These are phyloP conservation scores for Clavulina sp. DNA, from an alignment of 768 basidiomycete species.

Conservation along the genomic window DNA sequence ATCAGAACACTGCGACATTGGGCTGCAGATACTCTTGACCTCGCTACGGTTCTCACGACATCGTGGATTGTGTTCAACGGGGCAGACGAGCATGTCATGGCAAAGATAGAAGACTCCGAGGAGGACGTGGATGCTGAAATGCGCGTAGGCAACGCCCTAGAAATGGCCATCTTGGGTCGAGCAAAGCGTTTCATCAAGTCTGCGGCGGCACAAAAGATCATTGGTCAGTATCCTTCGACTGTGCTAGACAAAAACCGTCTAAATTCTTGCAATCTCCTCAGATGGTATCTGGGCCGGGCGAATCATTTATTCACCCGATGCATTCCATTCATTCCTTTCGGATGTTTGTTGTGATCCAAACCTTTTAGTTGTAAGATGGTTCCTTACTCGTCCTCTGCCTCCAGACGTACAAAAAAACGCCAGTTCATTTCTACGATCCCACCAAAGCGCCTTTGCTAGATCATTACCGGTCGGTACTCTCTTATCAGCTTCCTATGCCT, in stretches of 20 bases:
- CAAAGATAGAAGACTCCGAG: constrained; percentile 37
- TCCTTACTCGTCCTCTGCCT: neutral
- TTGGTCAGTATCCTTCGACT: constrained; percentile 37
- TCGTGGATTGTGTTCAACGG: constrained; percentile 70
- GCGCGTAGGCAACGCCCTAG: constrained; percentile 78
- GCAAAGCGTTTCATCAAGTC: constrained; percentile 83
- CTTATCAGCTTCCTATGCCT: neutral
- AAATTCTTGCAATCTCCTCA: constrained; percentile 2
- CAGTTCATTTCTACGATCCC: constrained; percentile 88
- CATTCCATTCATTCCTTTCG: constrained; percentile 74
- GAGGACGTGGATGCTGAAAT: constrained; percentile 54
- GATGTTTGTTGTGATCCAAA: constrained; percentile 37
- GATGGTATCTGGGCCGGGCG: constrained; percentile 30
- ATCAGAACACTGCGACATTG: constrained; percentile 59
- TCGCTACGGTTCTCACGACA: constrained; percentile 56
- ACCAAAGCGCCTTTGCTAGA: constrained; percentile 86
- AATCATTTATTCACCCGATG: constrained; percentile 82
- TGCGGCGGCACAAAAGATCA: constrained; percentile 78
- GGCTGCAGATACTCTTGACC: constrained; percentile 46
- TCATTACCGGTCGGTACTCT: constrained; percentile 59
- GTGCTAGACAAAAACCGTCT: too few relatives aligned
- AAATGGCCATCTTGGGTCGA: constrained; percentile 76
- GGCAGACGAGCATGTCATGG: constrained; percentile 40
- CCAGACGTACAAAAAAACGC: constrained; percentile 83
- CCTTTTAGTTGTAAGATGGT: neutral